These are phyloP conservation scores for Diaporthe citri DNA, from an alignment of 2,329 filamentous ascomycete genomes.

Conservation along the genomic window DNA sequence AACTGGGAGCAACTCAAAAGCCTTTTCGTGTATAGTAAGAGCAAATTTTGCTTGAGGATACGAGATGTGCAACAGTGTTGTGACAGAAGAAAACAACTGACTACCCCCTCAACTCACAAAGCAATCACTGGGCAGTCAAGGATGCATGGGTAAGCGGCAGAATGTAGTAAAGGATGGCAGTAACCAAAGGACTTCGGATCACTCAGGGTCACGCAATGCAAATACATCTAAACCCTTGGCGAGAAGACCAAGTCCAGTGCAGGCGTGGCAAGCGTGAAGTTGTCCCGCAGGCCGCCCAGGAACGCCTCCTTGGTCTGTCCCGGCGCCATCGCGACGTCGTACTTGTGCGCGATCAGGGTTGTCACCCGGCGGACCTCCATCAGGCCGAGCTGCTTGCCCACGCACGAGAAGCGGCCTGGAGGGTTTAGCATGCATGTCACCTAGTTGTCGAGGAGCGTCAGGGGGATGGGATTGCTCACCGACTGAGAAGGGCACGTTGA, in stretches of 20 bases:
- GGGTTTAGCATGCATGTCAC: neutral
- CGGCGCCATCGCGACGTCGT: conserved; percentile 40
- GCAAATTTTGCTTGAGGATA: neutral
- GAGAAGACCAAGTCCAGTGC: conserved; percentile 28
- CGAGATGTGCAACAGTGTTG: neutral
- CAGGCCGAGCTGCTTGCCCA: conserved; percentile 36
- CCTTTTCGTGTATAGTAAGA: neutral
- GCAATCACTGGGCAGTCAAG: neutral
- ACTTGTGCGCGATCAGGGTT: conserved; percentile 41
- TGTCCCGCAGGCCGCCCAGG: conserved; percentile 42
- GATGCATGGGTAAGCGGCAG: neutral
- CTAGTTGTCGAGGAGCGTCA: neutral
- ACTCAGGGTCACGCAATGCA: neutral
- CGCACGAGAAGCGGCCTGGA: conserved; percentile 35
- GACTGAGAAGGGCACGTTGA: conserved; percentile 33
- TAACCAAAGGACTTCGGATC: neutral
- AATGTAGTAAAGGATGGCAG: neutral
- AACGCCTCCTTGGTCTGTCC: conserved; percentile 42
- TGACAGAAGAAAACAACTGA: no score
- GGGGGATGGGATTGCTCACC: neutral
- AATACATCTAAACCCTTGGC: neutral
- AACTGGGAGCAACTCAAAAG: neutral
- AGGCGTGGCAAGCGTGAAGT: conserved; percentile 39
- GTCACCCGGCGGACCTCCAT: conserved; percentile 37
- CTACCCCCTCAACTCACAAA: neutral